Base-by-base conservation (phyloP, 2,329 filamentous ascomycete genomes). In the Coccinonectria pachysandricola region DNA sequence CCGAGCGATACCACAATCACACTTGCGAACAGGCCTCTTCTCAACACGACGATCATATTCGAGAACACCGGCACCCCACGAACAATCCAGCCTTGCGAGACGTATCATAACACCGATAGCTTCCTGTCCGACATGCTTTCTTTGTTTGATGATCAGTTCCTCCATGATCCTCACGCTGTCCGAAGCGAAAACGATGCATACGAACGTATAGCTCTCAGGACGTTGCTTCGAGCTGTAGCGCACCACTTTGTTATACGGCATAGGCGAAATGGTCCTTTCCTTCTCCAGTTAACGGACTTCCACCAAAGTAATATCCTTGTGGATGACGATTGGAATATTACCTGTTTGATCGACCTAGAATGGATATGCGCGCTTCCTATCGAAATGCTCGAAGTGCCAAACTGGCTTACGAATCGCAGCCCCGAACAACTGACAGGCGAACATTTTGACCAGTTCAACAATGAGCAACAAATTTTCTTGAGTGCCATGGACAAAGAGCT, bases 251-350 rank as follows among this genome's bases (percentile, higher is more conserved):
- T 38, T 40, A 6, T 35, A 37, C 13, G 43, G 45, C 18, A 32
- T 45, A 13, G 17, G 35, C 16, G 39, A 18, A 6, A 24, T 12
- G 53, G 55, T 2, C 54, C 52, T 2, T 60, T 54, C 27, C 24
- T 51, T 8, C 40, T 45, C 24, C 34, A 27, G 2, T 44, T 62
- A 7, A 59, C 53, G 12, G 57, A 62, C 32, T 32, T 60, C 12
- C 55, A 59, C 22, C 39, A 45, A 23, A 54, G 53, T 30, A 62
- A 63, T 28, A 51, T 56, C 9, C 48, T 57, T 25, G 50, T 56
- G 4, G 52, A 57, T 28, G 25, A 44, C 9, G 26, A 53, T 19
- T 55, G 50, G 48, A 44, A 52, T 23, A 36, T 57, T 17, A 49
- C 37, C 16, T 35, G 26, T 23, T 24, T 56, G 8, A 44, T 56